Percentiles rank a stretch among this genome's conserved stretches.
These are phyloP conservation scores for Cladosporium sphaerospermum DNA, from an alignment of 2,329 filamentous ascomycete genomes.

Conservation along the genomic window DNA sequence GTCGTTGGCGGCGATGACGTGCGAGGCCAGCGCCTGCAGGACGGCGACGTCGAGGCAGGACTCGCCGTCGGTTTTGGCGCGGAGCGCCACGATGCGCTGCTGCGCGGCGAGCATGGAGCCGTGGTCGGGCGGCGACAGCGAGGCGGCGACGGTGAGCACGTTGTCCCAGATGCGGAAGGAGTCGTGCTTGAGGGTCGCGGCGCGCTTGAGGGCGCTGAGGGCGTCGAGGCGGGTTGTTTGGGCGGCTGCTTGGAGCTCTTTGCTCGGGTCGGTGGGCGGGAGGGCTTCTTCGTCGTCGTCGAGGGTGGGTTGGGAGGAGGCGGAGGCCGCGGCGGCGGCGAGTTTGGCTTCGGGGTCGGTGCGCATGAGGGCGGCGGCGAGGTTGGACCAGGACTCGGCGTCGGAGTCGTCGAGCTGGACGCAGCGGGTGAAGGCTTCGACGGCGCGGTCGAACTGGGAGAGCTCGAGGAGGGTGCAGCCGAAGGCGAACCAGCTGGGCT, in stretches of 20 bases:
- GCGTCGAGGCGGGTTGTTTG: slow-evolving; percentile 65
- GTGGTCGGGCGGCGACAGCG: slow-evolving; percentile 68
- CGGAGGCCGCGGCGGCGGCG: slow-evolving; percentile 6
- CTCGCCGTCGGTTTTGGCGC: slow-evolving; percentile 61
- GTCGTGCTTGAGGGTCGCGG: slow-evolving; percentile 73
- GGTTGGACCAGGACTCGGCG: slow-evolving; percentile 89
- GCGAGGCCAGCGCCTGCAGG: slow-evolving; percentile 63
- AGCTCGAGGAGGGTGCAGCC: slow-evolving; percentile 82
- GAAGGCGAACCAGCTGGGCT: slow-evolving; percentile 80
- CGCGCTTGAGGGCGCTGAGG: slow-evolving; percentile 78
- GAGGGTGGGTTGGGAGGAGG: background rate
- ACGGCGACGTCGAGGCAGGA: slow-evolving; percentile 70
- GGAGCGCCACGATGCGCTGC: slow-evolving; percentile 67
- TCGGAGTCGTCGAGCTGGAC: slow-evolving; percentile 84
- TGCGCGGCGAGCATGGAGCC: slow-evolving; percentile 70
- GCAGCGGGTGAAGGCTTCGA: slow-evolving; percentile 74
- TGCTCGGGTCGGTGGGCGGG: slow-evolving; percentile 15
- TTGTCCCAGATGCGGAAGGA: slow-evolving; percentile 97
- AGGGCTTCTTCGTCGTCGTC: slow-evolving; percentile 34
- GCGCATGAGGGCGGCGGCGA: slow-evolving; percentile 70
- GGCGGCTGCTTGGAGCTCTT: slow-evolving; percentile 39
- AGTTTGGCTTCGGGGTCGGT: slow-evolving; percentile 19
- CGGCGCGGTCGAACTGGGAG: slow-evolving; percentile 68
- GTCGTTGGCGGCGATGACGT: slow-evolving; percentile 53
- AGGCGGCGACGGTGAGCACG: slow-evolving; percentile 77